A percentile compares a stretch with the other conserved stretches of the same genome.
Conservation (phyloP, 306 rosid species). For the Quercus dentata region DNA sequence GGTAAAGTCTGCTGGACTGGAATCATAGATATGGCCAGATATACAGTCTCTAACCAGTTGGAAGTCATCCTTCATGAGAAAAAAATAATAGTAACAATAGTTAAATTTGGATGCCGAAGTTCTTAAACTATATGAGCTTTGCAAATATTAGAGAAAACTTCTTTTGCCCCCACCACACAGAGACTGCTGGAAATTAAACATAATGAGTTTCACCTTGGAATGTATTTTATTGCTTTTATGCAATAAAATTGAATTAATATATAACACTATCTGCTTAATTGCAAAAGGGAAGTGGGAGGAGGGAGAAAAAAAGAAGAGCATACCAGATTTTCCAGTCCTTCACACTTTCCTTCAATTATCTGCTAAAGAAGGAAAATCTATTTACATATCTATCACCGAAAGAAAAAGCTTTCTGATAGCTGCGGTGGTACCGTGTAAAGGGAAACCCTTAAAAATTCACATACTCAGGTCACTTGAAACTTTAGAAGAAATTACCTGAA, state of each 20-base stretch:
- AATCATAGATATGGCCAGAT: conserved; percentile 85
- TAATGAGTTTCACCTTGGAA: not conserved
- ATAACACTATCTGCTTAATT: not conserved
- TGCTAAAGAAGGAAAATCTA: conserved; percentile 39
- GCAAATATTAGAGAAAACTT: not conserved
- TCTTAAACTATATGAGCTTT: not conserved
- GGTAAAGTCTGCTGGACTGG: conserved; percentile 96
- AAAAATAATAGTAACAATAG: conserved; percentile 4
- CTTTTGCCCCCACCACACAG: not conserved
- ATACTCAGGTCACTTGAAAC: not conserved
- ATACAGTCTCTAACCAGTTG: conserved; percentile 76
- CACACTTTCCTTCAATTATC: conserved; percentile 66
- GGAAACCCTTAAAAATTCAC: not conserved
- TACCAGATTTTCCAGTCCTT: conserved; percentile 62
- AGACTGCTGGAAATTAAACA: not conserved
- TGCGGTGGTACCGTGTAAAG: not conserved
- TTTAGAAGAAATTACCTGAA: conserved; percentile 63
- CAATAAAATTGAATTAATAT: not conserved
- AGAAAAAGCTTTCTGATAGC: not conserved
- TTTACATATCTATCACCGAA: conserved; percentile 1
- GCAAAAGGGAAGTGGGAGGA: not conserved
- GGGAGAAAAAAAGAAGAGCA: conserved; percentile 7
- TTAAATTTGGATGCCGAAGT: not conserved
- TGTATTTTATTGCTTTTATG: not conserved
- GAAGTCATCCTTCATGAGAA: conserved; percentile 57